Percentiles rank a stretch among this genome's conserved stretches.
Evolutionary conservation across 257 asterid species (phyloP).

Genomic region (Nicotiana benthamiana): DNA sequence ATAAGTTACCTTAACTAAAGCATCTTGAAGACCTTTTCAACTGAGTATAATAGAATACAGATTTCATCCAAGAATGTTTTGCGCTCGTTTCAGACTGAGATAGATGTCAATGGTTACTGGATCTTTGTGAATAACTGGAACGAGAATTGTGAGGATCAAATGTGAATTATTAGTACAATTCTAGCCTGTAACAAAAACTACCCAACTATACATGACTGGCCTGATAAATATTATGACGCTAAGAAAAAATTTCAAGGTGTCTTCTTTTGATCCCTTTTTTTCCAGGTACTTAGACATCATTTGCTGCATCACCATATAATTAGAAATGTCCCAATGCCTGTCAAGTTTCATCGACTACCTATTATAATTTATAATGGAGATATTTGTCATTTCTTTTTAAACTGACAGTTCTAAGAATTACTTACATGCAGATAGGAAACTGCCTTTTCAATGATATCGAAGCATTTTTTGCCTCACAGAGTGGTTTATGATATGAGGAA

Average conservation of each 20-base stretch:
- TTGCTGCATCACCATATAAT: background rate
- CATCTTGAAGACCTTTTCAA: background rate
- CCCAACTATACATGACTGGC: background rate
- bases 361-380: background rate
- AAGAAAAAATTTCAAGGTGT: background rate
- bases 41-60: background rate
- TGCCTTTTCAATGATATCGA: too few species aligned
- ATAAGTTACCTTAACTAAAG: background rate
- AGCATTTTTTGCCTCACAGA: too few species aligned
- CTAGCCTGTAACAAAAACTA: background rate
- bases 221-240: background rate
- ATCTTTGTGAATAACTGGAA: background rate
- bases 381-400: too few species aligned
- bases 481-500: too few species aligned
- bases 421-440: too few species aligned
- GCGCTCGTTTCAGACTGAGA: background rate
- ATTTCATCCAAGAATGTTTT: background rate
- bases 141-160: background rate
- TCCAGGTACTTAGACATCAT: background rate
- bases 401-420: too few species aligned
- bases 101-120: background rate
- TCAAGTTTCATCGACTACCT: background rate
- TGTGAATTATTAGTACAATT: background rate
- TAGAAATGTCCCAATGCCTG: background rate
- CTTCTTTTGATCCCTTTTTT: background rate